Evolutionary conservation across 1,284 basidiomycete species (phyloP).

Genomic region (Ustilago loliicola): DNA sequence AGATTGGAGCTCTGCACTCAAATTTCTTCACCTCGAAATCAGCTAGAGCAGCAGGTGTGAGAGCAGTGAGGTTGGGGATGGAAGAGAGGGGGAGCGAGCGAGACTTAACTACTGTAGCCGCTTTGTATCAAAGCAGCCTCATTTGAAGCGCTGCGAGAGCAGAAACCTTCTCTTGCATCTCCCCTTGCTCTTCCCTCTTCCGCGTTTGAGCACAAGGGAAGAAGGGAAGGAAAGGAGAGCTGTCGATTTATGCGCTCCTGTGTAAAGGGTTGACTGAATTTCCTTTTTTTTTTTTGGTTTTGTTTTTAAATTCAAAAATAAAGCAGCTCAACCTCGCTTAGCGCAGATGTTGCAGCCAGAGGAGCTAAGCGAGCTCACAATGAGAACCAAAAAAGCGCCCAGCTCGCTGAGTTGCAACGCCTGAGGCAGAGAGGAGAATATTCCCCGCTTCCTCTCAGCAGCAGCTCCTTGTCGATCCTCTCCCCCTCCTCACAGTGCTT

Average conservation of each 20-base stretch:
- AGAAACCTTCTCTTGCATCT: slow-evolving; percentile 27
- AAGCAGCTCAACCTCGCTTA: slow-evolving; percentile 2
- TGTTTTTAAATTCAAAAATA: too few relatives aligned
- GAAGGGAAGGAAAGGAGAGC: neutral
- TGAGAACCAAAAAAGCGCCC: neutral
- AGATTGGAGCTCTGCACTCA: too few relatives aligned
- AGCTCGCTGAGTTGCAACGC: slow-evolving; percentile 1
- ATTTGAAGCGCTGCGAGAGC: slow-evolving; percentile 5
- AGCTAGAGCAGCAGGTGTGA: neutral
- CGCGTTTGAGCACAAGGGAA: too few relatives aligned
- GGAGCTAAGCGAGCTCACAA: neutral
- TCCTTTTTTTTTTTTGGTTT: neutral
- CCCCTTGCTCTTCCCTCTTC: neutral
- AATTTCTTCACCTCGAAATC: neutral
- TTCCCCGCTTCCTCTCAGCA: neutral
- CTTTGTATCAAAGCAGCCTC: too few relatives aligned
- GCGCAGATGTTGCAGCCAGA: neutral
- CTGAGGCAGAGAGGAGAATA: neutral
- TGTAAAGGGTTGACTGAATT: neutral
- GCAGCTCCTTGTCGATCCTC: too few relatives aligned
- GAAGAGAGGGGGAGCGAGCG: neutral
- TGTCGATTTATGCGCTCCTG: slow-evolving; percentile 7
- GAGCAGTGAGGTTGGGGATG: neutral
- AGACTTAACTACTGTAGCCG: too few relatives aligned
- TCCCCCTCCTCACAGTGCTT: too few relatives aligned